A percentile compares a stretch with the other conserved stretches of the same genome.
phyloP scores from a whole-genome alignment of 2,329 filamentous ascomycete genomes.

The Microascus cirrosus region DNA sequence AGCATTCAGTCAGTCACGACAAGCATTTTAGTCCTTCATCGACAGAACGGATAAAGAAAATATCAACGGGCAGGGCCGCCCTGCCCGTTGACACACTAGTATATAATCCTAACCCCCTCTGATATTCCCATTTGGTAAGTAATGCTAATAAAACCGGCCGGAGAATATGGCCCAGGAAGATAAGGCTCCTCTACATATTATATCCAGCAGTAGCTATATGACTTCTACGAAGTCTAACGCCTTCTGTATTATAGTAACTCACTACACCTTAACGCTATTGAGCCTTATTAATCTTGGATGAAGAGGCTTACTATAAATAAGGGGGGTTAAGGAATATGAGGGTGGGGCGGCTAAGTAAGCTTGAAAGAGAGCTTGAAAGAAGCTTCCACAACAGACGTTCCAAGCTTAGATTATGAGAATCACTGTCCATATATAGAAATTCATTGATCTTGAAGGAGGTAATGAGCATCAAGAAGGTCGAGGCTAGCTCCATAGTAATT shows the following conservation, averaged over 20 bases:
- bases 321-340: constrained; percentile 3
- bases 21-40: too few species aligned
- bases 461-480: too few species aligned
- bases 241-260: constrained; percentile 9
- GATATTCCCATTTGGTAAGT: constrained; percentile 10
- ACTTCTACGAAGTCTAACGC: constrained; percentile 5
- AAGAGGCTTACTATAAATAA: constrained; percentile 10
- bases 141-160: constrained; percentile 1
- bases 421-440: constrained; percentile 4
- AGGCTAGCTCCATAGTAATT: neutral
- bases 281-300: constrained; percentile 8
- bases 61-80: too few species aligned
- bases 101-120: constrained; percentile 9
- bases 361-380: constrained; percentile 3
- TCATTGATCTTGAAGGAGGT: neutral
- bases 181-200: constrained; percentile 8
- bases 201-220: constrained; percentile 6
- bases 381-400: constrained; percentile 5
- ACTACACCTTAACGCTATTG: constrained; percentile 9
- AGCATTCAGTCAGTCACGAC: too few species aligned
- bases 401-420: constrained; percentile 8
- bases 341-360: constrained; percentile 4
- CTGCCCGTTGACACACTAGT: too few species aligned
- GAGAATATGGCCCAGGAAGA: constrained; percentile 10
- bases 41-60: too few species aligned